Evolutionary conservation across 2,329 filamentous ascomycete species (phyloP), one percentile per base, ranked within the genome.

Genomic region (Myriosclerotinia duriaeana): DNA sequence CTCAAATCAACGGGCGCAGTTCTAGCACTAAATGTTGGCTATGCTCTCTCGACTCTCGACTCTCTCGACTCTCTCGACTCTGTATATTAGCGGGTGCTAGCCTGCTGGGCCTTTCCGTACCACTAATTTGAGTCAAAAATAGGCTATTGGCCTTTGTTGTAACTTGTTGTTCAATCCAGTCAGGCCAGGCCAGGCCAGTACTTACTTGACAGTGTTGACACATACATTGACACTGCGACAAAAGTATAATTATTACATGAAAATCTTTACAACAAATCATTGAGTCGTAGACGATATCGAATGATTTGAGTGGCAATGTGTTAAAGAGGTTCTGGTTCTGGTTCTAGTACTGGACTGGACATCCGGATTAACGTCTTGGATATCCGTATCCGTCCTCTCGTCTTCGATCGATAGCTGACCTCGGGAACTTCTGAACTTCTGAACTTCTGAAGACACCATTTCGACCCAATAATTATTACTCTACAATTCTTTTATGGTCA

Each of bases 221-320:
- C 26, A 26, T 26, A 26, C 26, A 26, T 26, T 26, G 26, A 26
- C 26, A 26, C 26, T 26, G 26, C 26, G 26, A 26, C 26, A 26
- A 26, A 26, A 26, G 26, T 26, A 26, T 26, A 26, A 26, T 26
- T 26, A 26, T 26, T 26, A 26, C 26, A 26, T 26, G 26, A 26
- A 26, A 26, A 26, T 26, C 26, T 26, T 26, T 26, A 26, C 26
- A 26, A 26, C 26, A 26, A 26, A 26, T 26, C 26, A 34, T 34
- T 6, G 30, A 34, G 30, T 34, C 15, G 8, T 48, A 60, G 56
- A 30, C 42, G 42, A 60, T 26, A 60, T 60, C 56, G 56, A 36
- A 60, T 48, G 56, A 60, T 60, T 60, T 15, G 26, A 60, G 56
- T 60, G 56, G 56, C 56, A n/a, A 48, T 60, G 26, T n/a, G 30